A percentile compares a stretch with the other conserved stretches of the same genome.
Conservation (phyloP, 208 protist genomes). For the Trypanosoma melophagium region DNA sequence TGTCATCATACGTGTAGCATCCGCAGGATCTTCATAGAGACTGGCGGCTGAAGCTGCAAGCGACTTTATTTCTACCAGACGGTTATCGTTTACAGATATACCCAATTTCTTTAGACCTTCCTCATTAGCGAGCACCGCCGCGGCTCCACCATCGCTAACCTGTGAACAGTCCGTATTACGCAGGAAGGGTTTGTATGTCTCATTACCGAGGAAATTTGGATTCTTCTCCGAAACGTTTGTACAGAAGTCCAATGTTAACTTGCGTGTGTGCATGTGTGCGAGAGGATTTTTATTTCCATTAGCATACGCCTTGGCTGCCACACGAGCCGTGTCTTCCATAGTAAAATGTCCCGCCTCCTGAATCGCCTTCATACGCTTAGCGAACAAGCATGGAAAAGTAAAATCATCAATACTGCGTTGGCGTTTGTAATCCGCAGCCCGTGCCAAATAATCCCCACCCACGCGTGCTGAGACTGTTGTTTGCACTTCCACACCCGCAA, state of each 20-base stretch:
- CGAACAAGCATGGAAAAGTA: slow-evolving; percentile 92
- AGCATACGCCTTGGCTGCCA: slow-evolving; percentile 88
- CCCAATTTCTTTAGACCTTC: slow-evolving; percentile 80
- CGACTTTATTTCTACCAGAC: slow-evolving; percentile 75
- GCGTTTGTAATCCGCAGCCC: slow-evolving; percentile 79
- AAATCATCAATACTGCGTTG: slow-evolving; percentile 91
- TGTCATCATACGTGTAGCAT: slow-evolving; percentile 75
- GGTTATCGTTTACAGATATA: slow-evolving; percentile 51
- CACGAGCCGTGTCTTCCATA: slow-evolving; percentile 82
- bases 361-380: slow-evolving; percentile 83
- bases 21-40: slow-evolving; percentile 72
- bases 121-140: slow-evolving; percentile 79
- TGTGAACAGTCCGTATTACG: slow-evolving; percentile 87
- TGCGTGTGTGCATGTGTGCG: slow-evolving; percentile 85
- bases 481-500: slow-evolving; percentile 88
- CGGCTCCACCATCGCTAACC: slow-evolving; percentile 88
- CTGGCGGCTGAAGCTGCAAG: slow-evolving; percentile 63
- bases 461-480: slow-evolving; percentile 79
- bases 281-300: slow-evolving; percentile 89
- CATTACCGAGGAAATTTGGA: slow-evolving; percentile 82
- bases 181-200: slow-evolving; percentile 80
- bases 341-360: slow-evolving; percentile 71
- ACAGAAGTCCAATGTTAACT: slow-evolving; percentile 71
- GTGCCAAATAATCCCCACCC: slow-evolving; percentile 89
- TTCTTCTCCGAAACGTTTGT: slow-evolving; percentile 58